A percentile compares a stretch with the other conserved stretches of the same genome.
Evolutionary conservation across 2,329 filamentous ascomycete species (phyloP).

Genomic region (Cordyceps farinosa): DNA sequence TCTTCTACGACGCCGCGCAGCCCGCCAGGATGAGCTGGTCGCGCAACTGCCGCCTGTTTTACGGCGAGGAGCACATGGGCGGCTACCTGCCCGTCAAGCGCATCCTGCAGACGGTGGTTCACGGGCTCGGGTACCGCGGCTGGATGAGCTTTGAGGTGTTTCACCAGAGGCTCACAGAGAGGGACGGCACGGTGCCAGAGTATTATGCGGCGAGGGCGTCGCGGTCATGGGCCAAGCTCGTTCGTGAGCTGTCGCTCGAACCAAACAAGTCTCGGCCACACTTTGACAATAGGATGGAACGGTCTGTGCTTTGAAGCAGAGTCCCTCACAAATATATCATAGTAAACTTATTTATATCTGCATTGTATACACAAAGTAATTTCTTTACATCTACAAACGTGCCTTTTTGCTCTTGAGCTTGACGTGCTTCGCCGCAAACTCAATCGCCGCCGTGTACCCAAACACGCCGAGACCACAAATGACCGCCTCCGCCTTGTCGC

Average conservation of each 20-base stretch:
- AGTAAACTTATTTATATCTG: background rate
- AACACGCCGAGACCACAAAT: slow-evolving; percentile 65
- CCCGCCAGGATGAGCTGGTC: slow-evolving; percentile 69
- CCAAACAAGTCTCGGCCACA: background rate
- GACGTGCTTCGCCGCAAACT: slow-evolving; percentile 41
- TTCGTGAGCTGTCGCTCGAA: slow-evolving; percentile 29
- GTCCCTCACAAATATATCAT: background rate
- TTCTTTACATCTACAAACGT: background rate
- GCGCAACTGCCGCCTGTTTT: slow-evolving; percentile 62
- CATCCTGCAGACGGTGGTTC: slow-evolving; percentile 58
- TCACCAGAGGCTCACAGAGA: slow-evolving; percentile 54
- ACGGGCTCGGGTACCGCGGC: slow-evolving; percentile 62
- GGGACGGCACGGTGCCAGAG: slow-evolving; percentile 46
- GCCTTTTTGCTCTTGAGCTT: background rate
- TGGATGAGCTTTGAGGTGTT: slow-evolving; percentile 73
- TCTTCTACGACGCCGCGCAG: slow-evolving; percentile 33
- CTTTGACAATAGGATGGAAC: background rate
- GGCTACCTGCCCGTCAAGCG: slow-evolving; percentile 65
- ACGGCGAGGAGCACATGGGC: slow-evolving; percentile 54
- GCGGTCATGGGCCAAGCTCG: slow-evolving; percentile 45
- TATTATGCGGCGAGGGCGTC: slow-evolving; percentile 51
- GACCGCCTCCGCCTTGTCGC: slow-evolving; percentile 71
- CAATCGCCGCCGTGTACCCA: slow-evolving; percentile 59
- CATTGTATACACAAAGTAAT: background rate
- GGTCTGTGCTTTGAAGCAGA: background rate